Evolutionary conservation across 2,329 filamentous ascomycete genomes (phyloP).

Genomic region (Aurifilum marmelostoma): DNA sequence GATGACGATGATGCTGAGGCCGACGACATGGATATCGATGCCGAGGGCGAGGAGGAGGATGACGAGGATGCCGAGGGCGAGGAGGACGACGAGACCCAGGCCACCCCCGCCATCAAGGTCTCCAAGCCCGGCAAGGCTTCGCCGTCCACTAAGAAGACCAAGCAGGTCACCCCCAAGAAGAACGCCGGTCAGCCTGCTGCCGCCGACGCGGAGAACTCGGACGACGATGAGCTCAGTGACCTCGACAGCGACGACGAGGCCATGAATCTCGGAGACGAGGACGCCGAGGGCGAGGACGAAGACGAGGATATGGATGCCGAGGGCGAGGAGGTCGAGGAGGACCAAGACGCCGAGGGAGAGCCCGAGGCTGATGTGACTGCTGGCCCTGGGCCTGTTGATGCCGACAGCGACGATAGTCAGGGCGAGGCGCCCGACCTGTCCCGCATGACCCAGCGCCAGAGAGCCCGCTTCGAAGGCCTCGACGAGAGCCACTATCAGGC

Average conservation of each 20-base stretch:
- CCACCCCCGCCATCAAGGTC: constrained; percentile 52
- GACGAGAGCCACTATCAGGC: constrained; percentile 60
- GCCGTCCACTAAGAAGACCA: constrained; percentile 39
- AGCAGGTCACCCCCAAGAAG: constrained; percentile 37
- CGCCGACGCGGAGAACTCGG: constrained; percentile 48
- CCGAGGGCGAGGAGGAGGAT: constrained; percentile 50
- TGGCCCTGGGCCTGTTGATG: constrained; percentile 35
- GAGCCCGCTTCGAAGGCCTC: constrained; percentile 61
- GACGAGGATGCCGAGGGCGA: constrained; percentile 54
- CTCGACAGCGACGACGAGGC: constrained; percentile 56
- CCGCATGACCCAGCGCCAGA: constrained; percentile 64
- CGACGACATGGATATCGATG: constrained; percentile 44
- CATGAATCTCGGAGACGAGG: constrained; percentile 44
- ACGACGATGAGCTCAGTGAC: constrained; percentile 61
- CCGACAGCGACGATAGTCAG: constrained; percentile 50
- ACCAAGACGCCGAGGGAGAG: constrained; percentile 40
- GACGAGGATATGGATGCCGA: constrained; percentile 47
- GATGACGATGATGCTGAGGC: constrained; percentile 44
- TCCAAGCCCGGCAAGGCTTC: constrained; percentile 46
- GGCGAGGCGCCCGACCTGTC: constrained; percentile 57
- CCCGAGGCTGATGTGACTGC: constrained; percentile 43
- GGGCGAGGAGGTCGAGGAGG: constrained; percentile 43
- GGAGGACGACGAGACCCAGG: constrained; percentile 49
- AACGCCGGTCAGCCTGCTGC: constrained; percentile 34
- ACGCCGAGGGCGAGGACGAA: constrained; percentile 40